Conservation (phyloP, 345 rosid genomes). For the Anastatica hierochuntica region DNA sequence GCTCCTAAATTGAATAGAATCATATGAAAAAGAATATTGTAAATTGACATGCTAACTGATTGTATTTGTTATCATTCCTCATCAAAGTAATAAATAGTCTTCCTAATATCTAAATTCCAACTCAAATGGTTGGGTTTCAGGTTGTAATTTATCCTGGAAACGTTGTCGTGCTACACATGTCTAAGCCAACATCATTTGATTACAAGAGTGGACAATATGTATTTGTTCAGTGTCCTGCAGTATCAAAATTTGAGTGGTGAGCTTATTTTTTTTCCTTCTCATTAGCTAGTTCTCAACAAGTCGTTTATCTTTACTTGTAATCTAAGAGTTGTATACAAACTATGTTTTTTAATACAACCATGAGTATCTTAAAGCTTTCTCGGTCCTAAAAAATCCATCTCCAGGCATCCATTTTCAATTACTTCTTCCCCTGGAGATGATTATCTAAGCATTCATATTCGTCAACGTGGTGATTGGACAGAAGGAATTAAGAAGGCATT, state of each 20-base stretch:
- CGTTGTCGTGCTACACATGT: slow-evolving; percentile 44
- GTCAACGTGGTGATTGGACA: slow-evolving; percentile 83
- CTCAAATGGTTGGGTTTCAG: slow-evolving; percentile 4
- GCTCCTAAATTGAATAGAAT: background rate
- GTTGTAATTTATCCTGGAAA: slow-evolving; percentile 27
- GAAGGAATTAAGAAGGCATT: slow-evolving; percentile 75
- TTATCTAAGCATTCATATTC: slow-evolving; percentile 49
- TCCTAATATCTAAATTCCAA: background rate
- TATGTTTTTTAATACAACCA: background rate
- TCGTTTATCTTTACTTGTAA: background rate
- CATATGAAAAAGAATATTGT: background rate
- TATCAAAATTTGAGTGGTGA: slow-evolving; percentile 72
- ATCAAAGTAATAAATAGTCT: no score
- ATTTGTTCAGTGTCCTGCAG: slow-evolving; percentile 60
- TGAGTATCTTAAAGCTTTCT: background rate
- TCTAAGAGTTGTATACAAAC: background rate
- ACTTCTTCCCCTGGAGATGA: slow-evolving; percentile 92
- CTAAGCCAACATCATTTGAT: slow-evolving; percentile 63
- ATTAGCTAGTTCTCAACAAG: background rate
- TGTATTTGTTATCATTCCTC: no score
- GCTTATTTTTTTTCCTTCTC: background rate
- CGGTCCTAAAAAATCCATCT: background rate
- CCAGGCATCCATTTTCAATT: slow-evolving; percentile 98
- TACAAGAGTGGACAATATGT: slow-evolving; percentile 78
- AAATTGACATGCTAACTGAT: no score